phyloP scores from a whole-genome alignment of 1,139 yeast species.

The Geotrichum armillariae region DNA sequence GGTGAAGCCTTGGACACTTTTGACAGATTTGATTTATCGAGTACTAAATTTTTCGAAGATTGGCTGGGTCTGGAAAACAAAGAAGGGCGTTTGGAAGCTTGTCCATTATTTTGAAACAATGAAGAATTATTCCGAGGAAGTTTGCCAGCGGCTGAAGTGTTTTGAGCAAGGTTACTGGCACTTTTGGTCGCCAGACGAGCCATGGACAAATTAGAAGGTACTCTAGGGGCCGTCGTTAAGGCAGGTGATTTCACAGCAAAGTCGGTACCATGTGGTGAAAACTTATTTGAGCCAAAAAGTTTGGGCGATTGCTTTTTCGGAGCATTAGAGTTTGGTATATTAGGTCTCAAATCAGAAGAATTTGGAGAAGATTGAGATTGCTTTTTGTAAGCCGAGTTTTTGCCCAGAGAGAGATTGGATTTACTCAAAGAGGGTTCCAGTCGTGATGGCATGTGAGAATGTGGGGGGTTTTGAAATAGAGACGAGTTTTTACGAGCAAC shows the following conservation, averaged over 20 bases:
- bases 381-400: not conserved
- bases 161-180: slow-evolving; percentile 6
- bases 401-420: not conserved
- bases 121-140: slow-evolving; percentile 15
- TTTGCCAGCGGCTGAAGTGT: slow-evolving; percentile 4
- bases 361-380: slow-evolving; percentile 1
- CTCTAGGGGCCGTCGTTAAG: slow-evolving; percentile 4
- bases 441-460: slow-evolving; percentile 5
- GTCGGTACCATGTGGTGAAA: not conserved
- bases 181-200: slow-evolving; percentile 12
- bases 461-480: slow-evolving; percentile 8
- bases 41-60: not conserved
- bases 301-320: not conserved
- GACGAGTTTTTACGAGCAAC: slow-evolving; percentile 11
- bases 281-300: not conserved
- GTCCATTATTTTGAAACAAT: slow-evolving; percentile 4
- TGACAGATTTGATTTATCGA: not conserved
- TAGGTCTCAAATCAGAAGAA: not conserved
- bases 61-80: slow-evolving; percentile 16
- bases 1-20: not conserved
- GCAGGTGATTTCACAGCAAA: not conserved
- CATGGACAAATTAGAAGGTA: slow-evolving; percentile 14
- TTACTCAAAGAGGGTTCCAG: not conserved
- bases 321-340: not conserved
- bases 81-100: slow-evolving; percentile 15